Conservation (phyloP, 129 eudicot genomes). For the Tanacetum coccineum region DNA sequence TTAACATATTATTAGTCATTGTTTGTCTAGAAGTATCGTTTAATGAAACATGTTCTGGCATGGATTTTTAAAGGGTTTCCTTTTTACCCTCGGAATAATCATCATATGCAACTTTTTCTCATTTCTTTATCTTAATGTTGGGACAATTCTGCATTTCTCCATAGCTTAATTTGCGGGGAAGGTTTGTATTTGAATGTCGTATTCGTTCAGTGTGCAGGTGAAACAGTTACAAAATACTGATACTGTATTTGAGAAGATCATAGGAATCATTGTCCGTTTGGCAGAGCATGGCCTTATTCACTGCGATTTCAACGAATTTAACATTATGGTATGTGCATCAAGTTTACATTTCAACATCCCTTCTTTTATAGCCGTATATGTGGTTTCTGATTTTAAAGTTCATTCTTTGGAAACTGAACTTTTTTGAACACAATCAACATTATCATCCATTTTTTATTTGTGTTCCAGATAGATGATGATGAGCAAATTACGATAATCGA, state of each 20-base stretch:
- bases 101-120: constrained; percentile 1
- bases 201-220: constrained; percentile 82
- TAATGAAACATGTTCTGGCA: no score
- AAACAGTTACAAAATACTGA: constrained; percentile 79
- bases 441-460: neutral
- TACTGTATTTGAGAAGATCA: constrained; percentile 63
- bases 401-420: neutral
- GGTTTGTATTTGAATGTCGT: no score
- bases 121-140: no score
- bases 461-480: constrained; percentile 83
- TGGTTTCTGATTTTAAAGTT: neutral
- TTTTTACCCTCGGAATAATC: neutral
- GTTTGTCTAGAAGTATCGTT: neutral
- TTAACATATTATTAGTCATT: neutral
- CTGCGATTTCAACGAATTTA: constrained; percentile 93
- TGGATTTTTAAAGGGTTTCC: neutral
- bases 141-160: no score
- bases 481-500: constrained; percentile 86
- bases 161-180: no score
- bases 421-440: neutral
- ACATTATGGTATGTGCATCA: constrained; percentile 67
- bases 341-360: constrained; percentile 6
- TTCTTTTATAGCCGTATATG: constrained; percentile 4
- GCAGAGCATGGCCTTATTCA: constrained; percentile 98
- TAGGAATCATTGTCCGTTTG: constrained; percentile 71